phyloP scores from a whole-genome alignment of 2,329 filamentous ascomycete species.

The Phoma sp. region DNA sequence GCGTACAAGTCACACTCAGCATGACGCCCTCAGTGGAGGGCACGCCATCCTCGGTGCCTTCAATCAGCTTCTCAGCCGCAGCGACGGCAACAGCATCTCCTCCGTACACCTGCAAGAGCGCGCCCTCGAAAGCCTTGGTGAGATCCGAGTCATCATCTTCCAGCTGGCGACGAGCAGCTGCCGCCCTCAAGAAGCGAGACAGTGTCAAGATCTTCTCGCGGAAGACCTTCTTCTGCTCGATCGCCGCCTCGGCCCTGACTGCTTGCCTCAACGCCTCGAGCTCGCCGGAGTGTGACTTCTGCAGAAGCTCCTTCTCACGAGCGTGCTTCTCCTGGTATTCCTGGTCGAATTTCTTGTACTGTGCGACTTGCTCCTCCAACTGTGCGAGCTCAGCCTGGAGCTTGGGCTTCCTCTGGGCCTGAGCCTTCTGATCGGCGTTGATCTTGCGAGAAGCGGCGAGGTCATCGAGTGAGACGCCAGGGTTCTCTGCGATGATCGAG shows the following conservation, averaged over 20 bases:
- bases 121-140: conserved; percentile 80
- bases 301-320: conserved; percentile 63
- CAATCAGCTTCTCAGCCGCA: conserved; percentile 77
- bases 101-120: conserved; percentile 78
- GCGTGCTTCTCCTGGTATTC: conserved; percentile 70
- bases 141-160: conserved; percentile 76
- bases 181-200: conserved; percentile 80
- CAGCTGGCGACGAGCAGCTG: conserved; percentile 74
- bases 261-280: conserved; percentile 62
- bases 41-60: conserved; percentile 72
- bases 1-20: conserved; percentile 75
- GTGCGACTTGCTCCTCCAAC: conserved; percentile 74
- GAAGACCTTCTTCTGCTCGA: conserved; percentile 56
- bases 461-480: conserved; percentile 74
- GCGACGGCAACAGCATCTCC: conserved; percentile 77
- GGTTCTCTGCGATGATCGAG: conserved; percentile 70
- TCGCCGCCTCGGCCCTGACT: conserved; percentile 60
- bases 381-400: conserved; percentile 72
- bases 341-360: conserved; percentile 77
- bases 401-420: conserved; percentile 76
- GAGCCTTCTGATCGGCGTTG: conserved; percentile 80
- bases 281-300: conserved; percentile 63
- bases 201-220: conserved; percentile 71
- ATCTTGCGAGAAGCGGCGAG: conserved; percentile 74
- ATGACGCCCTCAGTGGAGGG: conserved; percentile 68